A percentile compares a stretch with the other conserved stretches of the same genome.
phyloP scores from a whole-genome alignment of 1,284 basidiomycete genomes.

The Phylloporus gajari region DNA sequence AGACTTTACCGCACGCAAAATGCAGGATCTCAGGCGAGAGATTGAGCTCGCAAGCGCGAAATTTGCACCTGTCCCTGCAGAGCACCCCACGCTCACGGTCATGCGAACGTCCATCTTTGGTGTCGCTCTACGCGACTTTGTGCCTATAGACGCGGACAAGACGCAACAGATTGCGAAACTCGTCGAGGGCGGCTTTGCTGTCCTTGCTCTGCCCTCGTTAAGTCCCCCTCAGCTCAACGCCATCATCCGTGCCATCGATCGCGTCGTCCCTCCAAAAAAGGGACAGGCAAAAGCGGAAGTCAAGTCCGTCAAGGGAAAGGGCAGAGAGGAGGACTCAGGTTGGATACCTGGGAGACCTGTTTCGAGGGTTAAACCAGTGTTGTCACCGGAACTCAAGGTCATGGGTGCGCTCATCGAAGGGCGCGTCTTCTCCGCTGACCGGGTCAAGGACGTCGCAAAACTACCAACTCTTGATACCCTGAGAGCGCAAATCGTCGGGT shows the following conservation, averaged over 20 bases:
- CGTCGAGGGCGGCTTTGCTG: conserved; percentile 69
- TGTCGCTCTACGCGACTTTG: conserved; percentile 70
- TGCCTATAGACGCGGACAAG: conserved; percentile 59
- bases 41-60: conserved; percentile 65
- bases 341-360: conserved; percentile 71
- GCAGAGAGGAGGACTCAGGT: conserved; percentile 66
- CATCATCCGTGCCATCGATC: conserved; percentile 74
- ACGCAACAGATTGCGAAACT: conserved; percentile 63
- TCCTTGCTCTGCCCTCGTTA: conserved; percentile 73
- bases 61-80: conserved; percentile 54
- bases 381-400: conserved; percentile 72
- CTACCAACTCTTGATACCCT: conserved; percentile 78
- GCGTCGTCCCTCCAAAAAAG: conserved; percentile 68
- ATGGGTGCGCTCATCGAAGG: conserved; percentile 82
- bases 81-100: conserved; percentile 68
- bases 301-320: conserved; percentile 55
- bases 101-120: conserved; percentile 76
- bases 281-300: conserved; percentile 53
- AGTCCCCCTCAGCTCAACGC: conserved; percentile 76
- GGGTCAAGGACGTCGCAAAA: conserved; percentile 69
- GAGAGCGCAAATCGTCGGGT: conserved; percentile 79
- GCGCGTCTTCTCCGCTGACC: conserved; percentile 67
- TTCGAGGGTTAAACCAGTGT: conserved; percentile 63
- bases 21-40: conserved; percentile 73
- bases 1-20: conserved; percentile 70